Evolutionary conservation across 331 rosid genomes (phyloP).

Genomic region (Saraca asoca): DNA sequence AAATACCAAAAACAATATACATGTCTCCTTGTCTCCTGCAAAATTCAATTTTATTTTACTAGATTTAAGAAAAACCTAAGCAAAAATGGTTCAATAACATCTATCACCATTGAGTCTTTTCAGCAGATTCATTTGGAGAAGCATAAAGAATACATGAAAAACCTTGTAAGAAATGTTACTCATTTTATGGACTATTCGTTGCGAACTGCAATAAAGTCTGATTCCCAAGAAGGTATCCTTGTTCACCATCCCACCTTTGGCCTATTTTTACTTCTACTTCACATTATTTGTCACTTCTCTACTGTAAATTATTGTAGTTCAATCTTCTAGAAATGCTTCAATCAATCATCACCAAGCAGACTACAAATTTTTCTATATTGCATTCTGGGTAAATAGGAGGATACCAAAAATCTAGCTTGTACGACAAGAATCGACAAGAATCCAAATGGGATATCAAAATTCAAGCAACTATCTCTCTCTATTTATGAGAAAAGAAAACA

Average conservation of each 20-base stretch:
- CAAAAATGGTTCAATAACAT: background rate
- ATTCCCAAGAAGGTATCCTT: background rate
- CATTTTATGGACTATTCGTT: background rate
- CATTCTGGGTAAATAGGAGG: background rate
- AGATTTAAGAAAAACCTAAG: background rate
- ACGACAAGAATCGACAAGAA: background rate
- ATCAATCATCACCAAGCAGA: constrained; percentile 10
- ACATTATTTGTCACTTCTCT: background rate
- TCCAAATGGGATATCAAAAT: background rate
- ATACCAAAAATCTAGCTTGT: background rate
- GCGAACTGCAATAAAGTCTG: background rate
- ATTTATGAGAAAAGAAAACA: constrained; percentile 7
- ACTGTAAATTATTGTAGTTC: background rate
- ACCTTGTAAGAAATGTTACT: constrained; percentile 14
- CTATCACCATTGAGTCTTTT: constrained; percentile 4
- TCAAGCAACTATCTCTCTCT: constrained; percentile 6
- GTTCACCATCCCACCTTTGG: background rate
- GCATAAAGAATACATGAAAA: background rate
- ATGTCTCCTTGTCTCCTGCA: no score
- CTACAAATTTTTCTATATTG: constrained; percentile 4
- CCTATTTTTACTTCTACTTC: background rate
- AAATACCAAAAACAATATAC: background rate
- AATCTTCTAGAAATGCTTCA: constrained; percentile 12
- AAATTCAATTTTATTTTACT: no score
- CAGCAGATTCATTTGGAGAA: constrained; percentile 11